Conservation (phyloP, 2,329 filamentous ascomycete species). For the Aspergillus ochraceoroseus region DNA sequence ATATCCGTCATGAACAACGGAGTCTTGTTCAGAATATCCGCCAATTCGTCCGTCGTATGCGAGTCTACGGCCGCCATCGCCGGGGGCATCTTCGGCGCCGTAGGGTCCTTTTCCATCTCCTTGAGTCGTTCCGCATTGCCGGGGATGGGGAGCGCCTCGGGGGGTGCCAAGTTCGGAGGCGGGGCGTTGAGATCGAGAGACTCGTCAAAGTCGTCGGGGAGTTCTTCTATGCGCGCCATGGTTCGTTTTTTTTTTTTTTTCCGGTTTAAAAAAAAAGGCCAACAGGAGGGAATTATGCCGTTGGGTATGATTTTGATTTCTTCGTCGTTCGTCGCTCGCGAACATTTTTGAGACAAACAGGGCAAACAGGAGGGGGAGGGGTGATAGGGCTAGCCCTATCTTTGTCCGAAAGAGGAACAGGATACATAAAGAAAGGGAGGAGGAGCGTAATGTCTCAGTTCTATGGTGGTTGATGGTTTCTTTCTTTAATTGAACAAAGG, state of each 20-base stretch:
- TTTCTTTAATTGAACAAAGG: too few relatives aligned
- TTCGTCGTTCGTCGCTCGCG: not conserved
- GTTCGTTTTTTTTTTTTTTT: too few relatives aligned
- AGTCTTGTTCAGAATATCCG: constrained; percentile 61
- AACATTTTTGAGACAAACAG: constrained; percentile 22
- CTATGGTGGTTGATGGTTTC: too few relatives aligned
- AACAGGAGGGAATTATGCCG: too few relatives aligned
- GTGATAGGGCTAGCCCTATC: constrained; percentile 20
- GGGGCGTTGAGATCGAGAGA: constrained; percentile 41
- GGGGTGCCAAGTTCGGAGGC: constrained; percentile 19
- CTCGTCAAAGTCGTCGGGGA: constrained; percentile 50
- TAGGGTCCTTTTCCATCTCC: constrained; percentile 28
- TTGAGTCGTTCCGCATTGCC: constrained; percentile 37
- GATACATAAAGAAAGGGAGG: not conserved
- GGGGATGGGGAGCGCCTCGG: constrained; percentile 35
- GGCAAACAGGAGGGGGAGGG: constrained; percentile 30
- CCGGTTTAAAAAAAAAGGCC: too few relatives aligned
- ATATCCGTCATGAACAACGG: constrained; percentile 96
- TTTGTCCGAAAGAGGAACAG: constrained; percentile 5
- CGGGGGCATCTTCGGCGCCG: constrained; percentile 51
- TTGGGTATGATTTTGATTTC: not conserved
- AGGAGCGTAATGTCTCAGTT: not conserved
- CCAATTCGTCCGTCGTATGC: constrained; percentile 56
- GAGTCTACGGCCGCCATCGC: constrained; percentile 54
- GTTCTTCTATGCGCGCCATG: constrained; percentile 52